Base-by-base conservation (phyloP, 2,329 filamentous ascomycete genomes). In the Coleophoma crateriformis region DNA sequence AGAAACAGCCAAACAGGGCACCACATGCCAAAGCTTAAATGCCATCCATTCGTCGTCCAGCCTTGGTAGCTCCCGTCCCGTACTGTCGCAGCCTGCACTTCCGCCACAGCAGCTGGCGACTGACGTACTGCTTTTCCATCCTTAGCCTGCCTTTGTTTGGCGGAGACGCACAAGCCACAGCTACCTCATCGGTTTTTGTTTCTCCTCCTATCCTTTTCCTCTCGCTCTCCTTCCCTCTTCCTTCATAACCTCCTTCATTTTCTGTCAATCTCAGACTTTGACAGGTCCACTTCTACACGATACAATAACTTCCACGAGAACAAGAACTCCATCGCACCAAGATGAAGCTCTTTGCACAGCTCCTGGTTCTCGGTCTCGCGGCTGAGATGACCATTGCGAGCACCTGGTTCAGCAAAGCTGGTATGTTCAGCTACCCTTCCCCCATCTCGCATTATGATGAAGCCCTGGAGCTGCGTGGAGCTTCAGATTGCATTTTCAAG, bases 321-420 rank as follows among this genome's bases (percentile, higher is more conserved):
- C 27, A 17, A 45, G 20, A 49, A 40, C 27, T 27, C 27, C 43
- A 48, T 48, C 53, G 45, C 46, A 27, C 17, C 49, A 82, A 55
- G 55, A 96, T 96, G 91, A 94, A 82, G 77, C 80, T 94, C 70
- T 71, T 89, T 64, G 75, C 79, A 54, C 79, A 84, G 66, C 67
- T 89, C 70, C 71, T 92, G 58, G 75, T 88, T 63, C 76, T 88
- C 64, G 81, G 82, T 62, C 73, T 95, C 51, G 85, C 87, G 65
- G 80, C 85, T 38, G 81, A 88, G 64, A 78, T 77, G 54, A 83
- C 81, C 44, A 71, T 82, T 55, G 88, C 84, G 57, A 90, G 85
- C 72, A 87, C 73, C 69, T 96, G 90, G 90, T 90, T 95, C 66
- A 82, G 80, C 66, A 94, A 90, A 71, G 76, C 89, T 64, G 86